Percentiles rank a stretch among this genome's conserved stretches.
Evolutionary conservation across 1,284 basidiomycete species (phyloP).

Genomic region (Blastosporella zonata): DNA sequence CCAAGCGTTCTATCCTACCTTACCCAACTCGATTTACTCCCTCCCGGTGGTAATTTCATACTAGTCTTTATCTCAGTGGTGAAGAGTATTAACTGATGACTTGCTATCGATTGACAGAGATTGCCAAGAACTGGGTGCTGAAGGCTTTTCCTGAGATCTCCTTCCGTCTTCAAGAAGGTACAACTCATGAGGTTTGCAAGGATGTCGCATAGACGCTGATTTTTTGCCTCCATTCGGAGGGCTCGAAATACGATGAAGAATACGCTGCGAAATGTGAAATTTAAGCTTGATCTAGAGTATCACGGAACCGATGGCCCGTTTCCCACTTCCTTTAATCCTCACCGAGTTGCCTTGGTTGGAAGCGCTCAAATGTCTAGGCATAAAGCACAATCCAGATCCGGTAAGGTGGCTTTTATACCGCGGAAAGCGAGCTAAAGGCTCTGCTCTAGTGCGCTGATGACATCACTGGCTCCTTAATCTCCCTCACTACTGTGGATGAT

Average conservation of each 20-base stretch:
- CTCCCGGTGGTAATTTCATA: too few species aligned
- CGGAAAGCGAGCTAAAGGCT: neutral
- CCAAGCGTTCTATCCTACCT: too few species aligned
- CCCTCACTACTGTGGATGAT: neutral
- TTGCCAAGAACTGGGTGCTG: conserved; percentile 1
- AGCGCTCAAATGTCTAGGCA: neutral
- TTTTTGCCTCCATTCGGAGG: neutral
- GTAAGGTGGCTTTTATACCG: neutral
- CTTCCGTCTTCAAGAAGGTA: conserved; percentile 9
- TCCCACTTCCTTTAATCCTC: neutral
- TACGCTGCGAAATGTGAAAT: neutral
- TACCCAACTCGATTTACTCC: too few species aligned
- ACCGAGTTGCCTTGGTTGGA: neutral
- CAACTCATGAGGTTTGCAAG: neutral
- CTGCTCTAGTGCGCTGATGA: neutral
- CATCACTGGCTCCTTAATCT: neutral
- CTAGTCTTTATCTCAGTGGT: too few species aligned
- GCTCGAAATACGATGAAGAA: neutral
- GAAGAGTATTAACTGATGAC: neutral
- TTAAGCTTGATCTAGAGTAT: neutral
- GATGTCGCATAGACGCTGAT: neutral
- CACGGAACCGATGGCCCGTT: conserved; percentile 1
- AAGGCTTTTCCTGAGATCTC: conserved; percentile 1
- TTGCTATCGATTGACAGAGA: neutral
- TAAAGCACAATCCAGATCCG: conserved; percentile 3